Evolutionary conservation across 2,329 filamentous ascomycete genomes (phyloP).

Genomic region (Hawksworthiomyces lignivorus): DNA sequence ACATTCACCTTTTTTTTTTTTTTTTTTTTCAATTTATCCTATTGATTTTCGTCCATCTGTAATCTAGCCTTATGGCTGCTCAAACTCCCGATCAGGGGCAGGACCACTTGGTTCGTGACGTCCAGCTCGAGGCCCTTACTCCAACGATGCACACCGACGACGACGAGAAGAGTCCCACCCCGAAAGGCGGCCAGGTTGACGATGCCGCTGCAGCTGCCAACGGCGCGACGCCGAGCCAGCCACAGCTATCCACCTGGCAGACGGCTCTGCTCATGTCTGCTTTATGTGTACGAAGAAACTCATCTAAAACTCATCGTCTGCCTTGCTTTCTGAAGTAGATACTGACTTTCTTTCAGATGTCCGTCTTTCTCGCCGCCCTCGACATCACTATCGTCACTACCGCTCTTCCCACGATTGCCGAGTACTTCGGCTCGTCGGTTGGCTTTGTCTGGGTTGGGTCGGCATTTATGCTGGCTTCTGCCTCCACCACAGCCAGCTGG

Average conservation of each 20-base stretch:
- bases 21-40: too few species aligned
- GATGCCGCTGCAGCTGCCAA: not conserved
- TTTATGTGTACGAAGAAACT: too few species aligned
- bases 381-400: constrained; percentile 59
- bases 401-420: constrained; percentile 57
- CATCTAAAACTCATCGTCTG: too few species aligned
- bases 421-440: constrained; percentile 54
- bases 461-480: constrained; percentile 64
- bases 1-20: too few species aligned
- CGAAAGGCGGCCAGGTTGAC: not conserved
- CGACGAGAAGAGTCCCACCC: not conserved
- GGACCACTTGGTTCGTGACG: too few species aligned
- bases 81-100: too few species aligned
- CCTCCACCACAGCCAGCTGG: constrained; percentile 62
- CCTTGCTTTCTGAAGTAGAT: too few species aligned
- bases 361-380: constrained; percentile 45
- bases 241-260: constrained; percentile 1
- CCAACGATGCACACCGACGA: constrained; percentile 1
- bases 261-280: constrained; percentile 10
- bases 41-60: too few species aligned
- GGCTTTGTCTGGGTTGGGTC: constrained; percentile 75
- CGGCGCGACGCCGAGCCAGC: not conserved
- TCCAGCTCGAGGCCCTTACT: not conserved
- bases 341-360: constrained; percentile 11
- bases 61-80: too few species aligned